A percentile compares a stretch with the other conserved stretches of the same genome.
These are phyloP conservation scores for Amanita pallidorosea DNA, from an alignment of 768 basidiomycete genomes.

Conservation along the genomic window DNA sequence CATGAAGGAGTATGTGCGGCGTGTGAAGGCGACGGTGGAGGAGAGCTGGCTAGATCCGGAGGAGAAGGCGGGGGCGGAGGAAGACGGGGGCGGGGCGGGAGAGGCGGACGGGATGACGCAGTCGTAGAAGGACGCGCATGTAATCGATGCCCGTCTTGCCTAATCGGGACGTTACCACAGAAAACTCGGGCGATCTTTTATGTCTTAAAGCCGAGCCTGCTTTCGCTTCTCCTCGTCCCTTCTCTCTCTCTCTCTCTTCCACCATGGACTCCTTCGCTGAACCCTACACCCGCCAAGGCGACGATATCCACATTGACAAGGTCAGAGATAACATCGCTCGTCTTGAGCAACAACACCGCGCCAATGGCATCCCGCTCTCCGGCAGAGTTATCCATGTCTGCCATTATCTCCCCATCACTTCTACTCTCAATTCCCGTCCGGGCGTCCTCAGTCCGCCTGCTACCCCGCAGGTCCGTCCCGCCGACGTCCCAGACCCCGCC, in stretches of 20 bases:
- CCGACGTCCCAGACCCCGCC: conserved; percentile 30
- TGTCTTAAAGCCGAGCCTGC: not conserved
- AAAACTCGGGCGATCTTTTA: not conserved
- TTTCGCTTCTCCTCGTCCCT: conserved; percentile 3
- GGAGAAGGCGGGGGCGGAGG: conserved; percentile 28
- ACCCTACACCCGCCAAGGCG: conserved; percentile 53
- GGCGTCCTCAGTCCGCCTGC: conserved; percentile 65
- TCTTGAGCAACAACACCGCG: conserved; percentile 64
- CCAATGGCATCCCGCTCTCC: conserved; percentile 62
- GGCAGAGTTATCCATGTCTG: conserved; percentile 89
- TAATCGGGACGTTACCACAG: conserved; percentile 2
- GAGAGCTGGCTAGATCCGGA: conserved; percentile 91
- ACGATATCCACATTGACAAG: conserved; percentile 59
- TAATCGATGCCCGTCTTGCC: not conserved
- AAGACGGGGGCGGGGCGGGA: conserved; percentile 1
- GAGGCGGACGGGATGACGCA: not conserved
- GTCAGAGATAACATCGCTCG: conserved; percentile 62
- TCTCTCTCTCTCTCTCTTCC: conserved; percentile 3
- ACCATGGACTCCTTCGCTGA: conserved; percentile 67
- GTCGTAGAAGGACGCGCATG: not conserved
- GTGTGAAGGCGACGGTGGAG: conserved; percentile 75
- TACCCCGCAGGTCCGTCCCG: conserved; percentile 55
- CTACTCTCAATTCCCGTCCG: conserved; percentile 40
- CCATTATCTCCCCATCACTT: conserved; percentile 78
- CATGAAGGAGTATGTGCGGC: conserved; percentile 9